A percentile compares a stretch with the other conserved stretches of the same genome.
Conservation (phyloP, 1,284 basidiomycete genomes). For the Trametes polyzona region DNA sequence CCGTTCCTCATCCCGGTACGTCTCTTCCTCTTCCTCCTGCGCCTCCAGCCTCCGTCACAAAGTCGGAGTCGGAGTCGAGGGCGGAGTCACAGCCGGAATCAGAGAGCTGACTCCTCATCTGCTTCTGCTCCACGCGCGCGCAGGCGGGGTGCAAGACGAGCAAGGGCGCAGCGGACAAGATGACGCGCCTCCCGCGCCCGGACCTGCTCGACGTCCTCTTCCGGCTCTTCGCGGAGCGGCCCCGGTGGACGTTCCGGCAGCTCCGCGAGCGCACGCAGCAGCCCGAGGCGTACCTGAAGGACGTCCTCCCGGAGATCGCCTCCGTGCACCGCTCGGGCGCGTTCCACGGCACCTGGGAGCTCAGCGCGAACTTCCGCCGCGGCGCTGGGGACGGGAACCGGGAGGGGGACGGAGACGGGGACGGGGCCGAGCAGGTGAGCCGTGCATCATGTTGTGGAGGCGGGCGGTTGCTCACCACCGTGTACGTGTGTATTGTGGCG, state of each 20-base stretch:
- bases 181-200: constrained; percentile 85
- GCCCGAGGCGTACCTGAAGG: constrained; percentile 89
- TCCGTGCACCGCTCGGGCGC: constrained; percentile 80
- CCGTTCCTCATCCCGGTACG: constrained; percentile 62
- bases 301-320: constrained; percentile 82
- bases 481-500: not conserved
- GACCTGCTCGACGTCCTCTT: constrained; percentile 89
- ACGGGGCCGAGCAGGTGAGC: constrained; percentile 59
- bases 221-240: constrained; percentile 72
- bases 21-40: not conserved
- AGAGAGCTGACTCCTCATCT: not conserved
- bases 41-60: too few relatives aligned
- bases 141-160: constrained; percentile 64
- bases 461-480: too few relatives aligned
- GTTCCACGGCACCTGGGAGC: constrained; percentile 68
- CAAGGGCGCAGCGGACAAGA: constrained; percentile 79
- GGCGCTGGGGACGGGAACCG: too few relatives aligned
- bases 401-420: too few relatives aligned
- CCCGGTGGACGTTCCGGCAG: constrained; percentile 82
- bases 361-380: constrained; percentile 67
- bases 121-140: not conserved
- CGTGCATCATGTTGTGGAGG: not conserved
- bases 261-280: constrained; percentile 85
- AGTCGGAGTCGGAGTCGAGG: too few relatives aligned
- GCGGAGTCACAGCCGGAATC: too few relatives aligned